phyloP scores from a whole-genome alignment of 1,284 basidiomycete species.

The Omphalotus olearius region DNA sequence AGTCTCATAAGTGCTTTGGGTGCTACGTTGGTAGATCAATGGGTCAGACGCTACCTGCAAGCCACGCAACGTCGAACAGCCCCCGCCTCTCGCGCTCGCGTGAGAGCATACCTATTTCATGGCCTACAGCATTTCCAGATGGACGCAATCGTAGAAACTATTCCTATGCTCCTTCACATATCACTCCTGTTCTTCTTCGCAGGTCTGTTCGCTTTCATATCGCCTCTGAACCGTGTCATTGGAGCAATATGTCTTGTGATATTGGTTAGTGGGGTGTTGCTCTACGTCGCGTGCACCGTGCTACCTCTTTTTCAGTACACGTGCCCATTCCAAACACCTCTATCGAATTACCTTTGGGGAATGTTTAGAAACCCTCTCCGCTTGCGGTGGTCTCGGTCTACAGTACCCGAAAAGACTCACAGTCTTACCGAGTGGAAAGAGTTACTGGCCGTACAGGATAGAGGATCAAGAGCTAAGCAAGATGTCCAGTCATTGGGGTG shows the following conservation, averaged over 20 bases:
- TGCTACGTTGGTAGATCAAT: conserved; percentile 11
- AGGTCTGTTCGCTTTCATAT: conserved; percentile 8
- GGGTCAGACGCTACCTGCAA: conserved; percentile 11
- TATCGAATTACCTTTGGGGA: conserved; percentile 5
- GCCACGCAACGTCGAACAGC: background rate
- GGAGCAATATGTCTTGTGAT: background rate
- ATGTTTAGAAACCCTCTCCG: too few relatives aligned
- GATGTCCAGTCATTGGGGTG: too few relatives aligned
- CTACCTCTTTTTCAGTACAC: conserved; percentile 1
- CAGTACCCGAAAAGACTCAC: too few relatives aligned
- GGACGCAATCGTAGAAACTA: conserved; percentile 9
- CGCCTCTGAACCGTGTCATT: conserved; percentile 2
- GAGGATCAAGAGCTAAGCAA: too few relatives aligned
- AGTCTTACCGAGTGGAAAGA: too few relatives aligned
- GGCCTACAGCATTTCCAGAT: conserved; percentile 7
- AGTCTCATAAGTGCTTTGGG: conserved; percentile 8
- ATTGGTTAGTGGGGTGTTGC: background rate
- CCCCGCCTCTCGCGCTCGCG: conserved; percentile 2
- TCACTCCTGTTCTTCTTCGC: conserved; percentile 13
- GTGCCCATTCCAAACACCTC: conserved; percentile 10
- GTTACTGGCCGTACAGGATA: too few relatives aligned
- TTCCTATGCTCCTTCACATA: conserved; percentile 13
- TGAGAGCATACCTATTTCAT: conserved; percentile 8
- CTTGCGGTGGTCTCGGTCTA: too few relatives aligned
- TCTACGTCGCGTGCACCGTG: conserved; percentile 4